A percentile compares a stretch with the other conserved stretches of the same genome.
These are phyloP conservation scores for Symmetrospora coprosmae DNA, from an alignment of 768 basidiomycete species.

Conservation along the genomic window DNA sequence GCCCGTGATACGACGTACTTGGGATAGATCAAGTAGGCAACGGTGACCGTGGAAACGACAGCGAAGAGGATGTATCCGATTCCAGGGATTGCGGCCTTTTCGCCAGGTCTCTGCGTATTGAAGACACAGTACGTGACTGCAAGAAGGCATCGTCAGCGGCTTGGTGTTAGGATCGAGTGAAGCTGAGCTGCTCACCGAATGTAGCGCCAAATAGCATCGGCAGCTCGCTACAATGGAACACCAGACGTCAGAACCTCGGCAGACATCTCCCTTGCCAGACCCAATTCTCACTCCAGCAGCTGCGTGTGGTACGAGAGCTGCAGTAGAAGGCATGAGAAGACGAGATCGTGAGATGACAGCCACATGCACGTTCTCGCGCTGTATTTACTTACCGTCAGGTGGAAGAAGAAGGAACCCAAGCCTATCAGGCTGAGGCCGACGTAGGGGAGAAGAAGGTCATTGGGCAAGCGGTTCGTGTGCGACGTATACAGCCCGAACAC, in stretches of 20 bases:
- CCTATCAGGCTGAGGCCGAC: constrained; percentile 6
- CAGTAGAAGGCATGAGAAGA: too few relatives aligned
- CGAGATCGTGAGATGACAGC: too few relatives aligned
- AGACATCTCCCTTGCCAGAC: too few relatives aligned
- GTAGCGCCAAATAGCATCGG: constrained; percentile 14
- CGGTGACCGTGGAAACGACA: not conserved
- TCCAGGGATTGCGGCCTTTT: not conserved
- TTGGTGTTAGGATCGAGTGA: too few relatives aligned
- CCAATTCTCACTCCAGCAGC: constrained; percentile 5
- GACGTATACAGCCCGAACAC: not conserved
- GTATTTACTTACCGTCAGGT: constrained; percentile 2
- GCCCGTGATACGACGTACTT: not conserved
- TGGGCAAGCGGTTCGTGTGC: not conserved
- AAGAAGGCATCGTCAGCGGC: too few relatives aligned
- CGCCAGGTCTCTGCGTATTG: constrained; percentile 10
- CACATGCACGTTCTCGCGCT: too few relatives aligned
- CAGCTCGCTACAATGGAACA: constrained; percentile 15
- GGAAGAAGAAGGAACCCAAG: not conserved
- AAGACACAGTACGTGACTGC: constrained; percentile 8
- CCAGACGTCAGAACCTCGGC: too few relatives aligned
- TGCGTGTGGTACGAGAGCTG: constrained; percentile 19
- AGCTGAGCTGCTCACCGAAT: not conserved
- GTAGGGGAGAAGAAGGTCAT: not conserved
- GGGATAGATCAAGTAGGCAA: constrained; percentile 1
- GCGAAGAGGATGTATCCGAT: not conserved